phyloP scores from a whole-genome alignment of 805 yeast genomes.

The Teunomyces funiuensis region DNA sequence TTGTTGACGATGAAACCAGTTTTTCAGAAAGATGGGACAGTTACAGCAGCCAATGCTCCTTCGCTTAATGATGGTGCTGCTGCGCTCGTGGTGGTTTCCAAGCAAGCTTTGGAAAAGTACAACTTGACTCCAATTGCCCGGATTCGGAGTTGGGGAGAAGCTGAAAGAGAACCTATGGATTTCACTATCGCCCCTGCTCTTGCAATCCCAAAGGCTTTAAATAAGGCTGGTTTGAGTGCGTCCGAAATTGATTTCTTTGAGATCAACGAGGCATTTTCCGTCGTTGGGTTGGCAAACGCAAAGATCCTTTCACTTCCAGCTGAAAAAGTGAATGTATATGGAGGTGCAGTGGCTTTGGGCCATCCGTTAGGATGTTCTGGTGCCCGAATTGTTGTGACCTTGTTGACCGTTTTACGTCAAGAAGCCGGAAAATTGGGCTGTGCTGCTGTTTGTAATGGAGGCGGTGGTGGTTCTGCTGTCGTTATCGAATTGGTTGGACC shows the following conservation, averaged over 20 bases:
- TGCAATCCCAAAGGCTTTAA: slow-evolving; percentile 93
- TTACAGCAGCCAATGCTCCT: slow-evolving; percentile 96
- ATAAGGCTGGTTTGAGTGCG: slow-evolving; percentile 68
- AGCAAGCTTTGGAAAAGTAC: slow-evolving; percentile 77
- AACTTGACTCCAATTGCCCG: slow-evolving; percentile 86
- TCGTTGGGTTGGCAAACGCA: slow-evolving; percentile 88
- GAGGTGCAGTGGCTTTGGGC: slow-evolving; percentile 96
- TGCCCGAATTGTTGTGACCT: slow-evolving; percentile 87
- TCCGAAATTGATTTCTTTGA: slow-evolving; percentile 86
- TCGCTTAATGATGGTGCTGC: slow-evolving; percentile 98
- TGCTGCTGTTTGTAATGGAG: slow-evolving; percentile 98
- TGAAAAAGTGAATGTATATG: slow-evolving; percentile 79
- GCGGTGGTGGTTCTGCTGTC: slow-evolving; percentile 96
- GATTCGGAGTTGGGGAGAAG: slow-evolving; percentile 96
- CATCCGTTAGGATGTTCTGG: slow-evolving; percentile 97
- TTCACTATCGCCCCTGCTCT: slow-evolving; percentile 95
- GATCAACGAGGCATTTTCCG: slow-evolving; percentile 98
- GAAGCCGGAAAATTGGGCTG: slow-evolving; percentile 82
- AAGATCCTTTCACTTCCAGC: slow-evolving; percentile 63
- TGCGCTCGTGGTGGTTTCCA: slow-evolving; percentile 86
- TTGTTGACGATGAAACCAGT: slow-evolving; percentile 87
- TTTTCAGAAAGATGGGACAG: slow-evolving; percentile 93
- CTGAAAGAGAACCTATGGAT: slow-evolving; percentile 91
- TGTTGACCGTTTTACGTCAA: slow-evolving; percentile 74
- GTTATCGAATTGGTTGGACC: slow-evolving; percentile 57